Evolutionary conservation across 73 alveolate species (phyloP), one percentile per base, ranked within the genome.

Genomic region (Paramecium bursaria): DNA sequence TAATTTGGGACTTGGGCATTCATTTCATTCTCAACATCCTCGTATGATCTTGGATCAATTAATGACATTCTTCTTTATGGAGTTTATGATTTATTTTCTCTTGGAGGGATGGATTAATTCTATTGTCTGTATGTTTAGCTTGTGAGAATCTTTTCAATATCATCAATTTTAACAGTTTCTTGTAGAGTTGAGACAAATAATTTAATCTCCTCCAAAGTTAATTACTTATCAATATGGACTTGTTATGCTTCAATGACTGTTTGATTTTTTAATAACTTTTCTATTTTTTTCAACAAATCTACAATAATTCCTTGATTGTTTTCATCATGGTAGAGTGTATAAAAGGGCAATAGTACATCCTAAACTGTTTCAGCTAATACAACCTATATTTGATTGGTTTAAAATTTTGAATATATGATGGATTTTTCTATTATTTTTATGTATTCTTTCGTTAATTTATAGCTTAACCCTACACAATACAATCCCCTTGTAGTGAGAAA

Each of bases 341-440:
- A 67, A 15, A 67, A 67, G 21, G 82, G 82, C 2, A 35, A 10
- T 19, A 67, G 55, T 19, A 67, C 82, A 67, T 67, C 82, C 10
- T 53, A 31, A n/a, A 67, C 55, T 11, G 82, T 67, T 35, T 67
- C 82, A 9, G 33, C 14, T 19, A 67, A 42, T 11, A 67, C 53
- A 15, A 67, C 44, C 82, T 67, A 31, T 25, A 35, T n/a, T 67
- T 11, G 21, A 35, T n/a, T n/a, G 21, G 27, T 30, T 25, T 57
- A 13, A 67, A 67, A 67, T 67, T 67, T 67, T 35, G 82, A 67
- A 67, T 67, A 67, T 39, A 67, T 67, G 0, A 67, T 67, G 33
- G 33, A 39, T 19, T 67, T 25, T 35, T 67, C 82, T 39, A 67
- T 39, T 14, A 67, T 67, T 42, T 42, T 1, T 39, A 67, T 42